Base-by-base conservation (phyloP, 768 basidiomycete genomes). In the Boletus reticuloceps region DNA sequence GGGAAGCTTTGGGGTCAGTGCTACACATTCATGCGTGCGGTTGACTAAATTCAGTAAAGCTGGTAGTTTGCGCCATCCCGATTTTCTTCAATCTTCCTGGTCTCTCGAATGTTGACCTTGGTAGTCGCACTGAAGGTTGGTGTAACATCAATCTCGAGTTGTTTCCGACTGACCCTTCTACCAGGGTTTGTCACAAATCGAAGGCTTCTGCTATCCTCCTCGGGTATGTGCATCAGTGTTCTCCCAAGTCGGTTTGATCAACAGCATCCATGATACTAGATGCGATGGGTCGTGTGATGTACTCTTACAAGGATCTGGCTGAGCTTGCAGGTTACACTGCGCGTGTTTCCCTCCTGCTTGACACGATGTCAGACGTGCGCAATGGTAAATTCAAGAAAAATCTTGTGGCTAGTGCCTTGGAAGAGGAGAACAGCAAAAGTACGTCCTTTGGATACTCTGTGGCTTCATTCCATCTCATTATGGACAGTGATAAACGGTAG, bases 151-250 rank as follows among this genome's bases (percentile, higher is more conserved):
- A 22, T 12, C 38, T 31, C 20, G 20, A 27, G 20, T 19, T 22
- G n/a, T 29, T 31, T 40, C 2, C n/a, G 25, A 27, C 20, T 37
- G 31, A 51, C 38, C 40, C 12, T 54, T 31, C 20, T 16, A 31
- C 5, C 58, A 94, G 94, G 93, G 47, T 98, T 98, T 66, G 91
- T 99, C 16, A 98, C 96, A n/a, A 99, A 99, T 67, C 79, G 94
- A 50, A 81, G 94, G 20, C 79, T 97, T 38, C 74, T 97, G 11
- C 74, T 97, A 16, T 94, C 92, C n/a, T 84, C 92, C 5, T 91
- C 89, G 55, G 88, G 88, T 84, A 56, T 58, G 74, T 55, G n/a
- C 34, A 29, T 49, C 25, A 20, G 48, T 32, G 8, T 59, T 50
- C 38, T 42, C 20, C 32, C 59, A 50, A 16, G 45, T 57, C 17